A percentile compares a stretch with the other conserved stretches of the same genome.
phyloP scores from a whole-genome alignment of 73 alveolate species.

The Blepharisma stoltei region DNA sequence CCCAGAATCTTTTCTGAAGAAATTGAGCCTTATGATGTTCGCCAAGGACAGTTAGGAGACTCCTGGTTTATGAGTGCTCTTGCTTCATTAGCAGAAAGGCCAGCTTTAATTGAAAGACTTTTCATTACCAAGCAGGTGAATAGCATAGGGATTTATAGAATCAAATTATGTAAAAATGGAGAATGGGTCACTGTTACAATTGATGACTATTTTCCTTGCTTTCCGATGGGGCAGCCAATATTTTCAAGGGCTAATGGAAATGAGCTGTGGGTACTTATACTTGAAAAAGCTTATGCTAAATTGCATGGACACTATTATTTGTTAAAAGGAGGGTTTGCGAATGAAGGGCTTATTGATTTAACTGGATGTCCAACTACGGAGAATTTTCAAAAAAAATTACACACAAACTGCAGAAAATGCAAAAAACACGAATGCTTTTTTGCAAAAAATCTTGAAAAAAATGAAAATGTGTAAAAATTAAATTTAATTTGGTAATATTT shows the following conservation, averaged over 20 bases:
- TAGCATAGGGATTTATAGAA: constrained; percentile 84
- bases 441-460: not conserved
- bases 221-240: constrained; percentile 95
- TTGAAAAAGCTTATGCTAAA: constrained; percentile 99
- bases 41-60: constrained; percentile 75
- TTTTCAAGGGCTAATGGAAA: constrained; percentile 76
- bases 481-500: constrained; percentile 47
- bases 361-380: constrained; percentile 94
- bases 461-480: not conserved
- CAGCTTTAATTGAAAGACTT: constrained; percentile 68
- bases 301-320: constrained; percentile 84
- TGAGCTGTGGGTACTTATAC: constrained; percentile 91
- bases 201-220: constrained; percentile 98
- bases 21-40: constrained; percentile 81
- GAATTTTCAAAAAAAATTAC: not conserved
- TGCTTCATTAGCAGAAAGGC: constrained; percentile 73
- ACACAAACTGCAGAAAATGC: not conserved
- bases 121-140: constrained; percentile 86
- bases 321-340: constrained; percentile 83
- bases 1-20: constrained; percentile 63
- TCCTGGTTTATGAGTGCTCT: constrained; percentile 83
- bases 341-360: constrained; percentile 90
- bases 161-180: constrained; percentile 94
- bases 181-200: constrained; percentile 95
- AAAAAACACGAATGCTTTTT: not conserved